phyloP scores from a whole-genome alignment of 371 early-diverging fungal species.

The Mucor ambiguus region DNA sequence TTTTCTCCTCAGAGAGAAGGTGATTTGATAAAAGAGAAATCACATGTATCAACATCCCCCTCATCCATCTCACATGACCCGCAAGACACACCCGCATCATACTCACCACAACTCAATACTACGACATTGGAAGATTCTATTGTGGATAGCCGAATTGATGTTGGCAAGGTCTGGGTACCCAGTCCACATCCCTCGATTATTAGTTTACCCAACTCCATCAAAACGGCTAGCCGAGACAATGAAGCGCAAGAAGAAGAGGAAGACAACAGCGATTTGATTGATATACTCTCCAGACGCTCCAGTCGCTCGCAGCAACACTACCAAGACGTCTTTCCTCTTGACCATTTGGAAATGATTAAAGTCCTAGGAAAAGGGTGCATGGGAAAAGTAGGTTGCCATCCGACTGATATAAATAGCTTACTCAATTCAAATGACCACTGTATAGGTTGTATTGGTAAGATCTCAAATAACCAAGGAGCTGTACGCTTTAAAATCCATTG shows the following conservation, averaged over 20 bases:
- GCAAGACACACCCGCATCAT: neutral
- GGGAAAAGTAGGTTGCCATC: conserved; percentile 65
- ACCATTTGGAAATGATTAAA: conserved; percentile 65
- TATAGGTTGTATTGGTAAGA: conserved; percentile 86
- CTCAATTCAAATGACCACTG: neutral
- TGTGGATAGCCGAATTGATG: conserved; percentile 9
- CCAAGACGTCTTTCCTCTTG: conserved; percentile 31
- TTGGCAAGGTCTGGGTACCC: conserved; percentile 22
- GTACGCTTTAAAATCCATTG: conserved; percentile 95
- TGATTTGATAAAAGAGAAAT: conserved; percentile 20
- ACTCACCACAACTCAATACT: neutral
- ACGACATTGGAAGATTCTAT: conserved; percentile 4
- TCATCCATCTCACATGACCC: conserved; percentile 7
- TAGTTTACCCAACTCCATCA: conserved; percentile 2
- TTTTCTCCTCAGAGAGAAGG: conserved; percentile 52
- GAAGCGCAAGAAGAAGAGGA: conserved; percentile 6
- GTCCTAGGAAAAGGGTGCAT: conserved; percentile 78
- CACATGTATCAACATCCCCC: conserved; percentile 2
- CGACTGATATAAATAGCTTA: neutral
- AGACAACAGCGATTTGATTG: conserved; percentile 3
- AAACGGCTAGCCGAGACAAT: neutral
- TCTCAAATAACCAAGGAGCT: conserved; percentile 49
- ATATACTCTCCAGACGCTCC: neutral
- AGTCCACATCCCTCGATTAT: conserved; percentile 17
- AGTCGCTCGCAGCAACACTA: neutral